These are phyloP conservation scores for Coemansia javaensis DNA, from an alignment of 192 early-diverging fungal genomes.

Conservation along the genomic window DNA sequence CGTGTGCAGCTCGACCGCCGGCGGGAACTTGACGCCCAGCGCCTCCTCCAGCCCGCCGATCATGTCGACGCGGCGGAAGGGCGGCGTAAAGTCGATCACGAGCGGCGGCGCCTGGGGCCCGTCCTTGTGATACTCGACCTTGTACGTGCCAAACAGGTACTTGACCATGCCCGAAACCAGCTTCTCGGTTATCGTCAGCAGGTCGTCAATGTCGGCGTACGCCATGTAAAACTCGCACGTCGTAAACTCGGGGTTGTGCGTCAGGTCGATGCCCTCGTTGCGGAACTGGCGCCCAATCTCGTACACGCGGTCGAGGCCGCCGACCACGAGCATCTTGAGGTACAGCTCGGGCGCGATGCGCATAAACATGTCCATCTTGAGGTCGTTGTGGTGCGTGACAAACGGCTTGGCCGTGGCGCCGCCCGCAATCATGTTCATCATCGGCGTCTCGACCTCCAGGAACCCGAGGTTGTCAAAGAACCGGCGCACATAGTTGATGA, in stretches of 20 bases:
- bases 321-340: slow-evolving; percentile 97
- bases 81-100: slow-evolving; percentile 94
- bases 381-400: slow-evolving; percentile 98
- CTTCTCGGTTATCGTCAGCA: slow-evolving; percentile 93
- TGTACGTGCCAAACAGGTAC: slow-evolving; percentile 83
- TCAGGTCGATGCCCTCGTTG: slow-evolving; percentile 97
- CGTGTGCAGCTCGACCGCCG: slow-evolving; percentile 74
- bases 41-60: slow-evolving; percentile 87
- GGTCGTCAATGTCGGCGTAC: slow-evolving; percentile 94
- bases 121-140: slow-evolving; percentile 91
- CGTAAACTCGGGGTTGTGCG: slow-evolving; percentile 99
- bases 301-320: slow-evolving; percentile 97
- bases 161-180: slow-evolving; percentile 90
- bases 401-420: slow-evolving; percentile 99
- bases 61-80: slow-evolving; percentile 93
- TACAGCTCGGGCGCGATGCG: slow-evolving; percentile 97
- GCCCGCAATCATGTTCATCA: slow-evolving; percentile 99
- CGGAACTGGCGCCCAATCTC: slow-evolving; percentile 99
- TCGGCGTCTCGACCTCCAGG: slow-evolving; percentile 99
- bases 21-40: slow-evolving; percentile 87
- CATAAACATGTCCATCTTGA: slow-evolving; percentile 98
- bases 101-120: slow-evolving; percentile 71
- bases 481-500: slow-evolving; percentile 92
- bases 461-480: slow-evolving; percentile 95
- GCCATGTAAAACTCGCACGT: slow-evolving; percentile 99